Evolutionary conservation across 129 eudicot species (phyloP).

Genomic region (Mikania micrantha): DNA sequence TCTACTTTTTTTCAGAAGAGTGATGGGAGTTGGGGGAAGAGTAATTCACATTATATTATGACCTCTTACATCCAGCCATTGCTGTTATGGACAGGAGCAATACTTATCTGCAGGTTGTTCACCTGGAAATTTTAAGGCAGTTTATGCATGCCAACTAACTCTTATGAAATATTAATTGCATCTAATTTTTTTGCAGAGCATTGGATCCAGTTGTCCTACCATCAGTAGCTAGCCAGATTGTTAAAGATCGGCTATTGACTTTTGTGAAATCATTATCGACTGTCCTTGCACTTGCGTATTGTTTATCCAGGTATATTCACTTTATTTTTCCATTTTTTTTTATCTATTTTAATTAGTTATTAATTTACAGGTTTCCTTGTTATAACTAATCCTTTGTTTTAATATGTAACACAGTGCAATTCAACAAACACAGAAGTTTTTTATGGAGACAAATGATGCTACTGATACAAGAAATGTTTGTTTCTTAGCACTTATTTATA

Average conservation of each 20-base stretch:
- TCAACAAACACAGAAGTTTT: slow-evolving; percentile 71
- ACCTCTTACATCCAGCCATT: slow-evolving; percentile 85
- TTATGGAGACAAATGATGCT: slow-evolving; percentile 60
- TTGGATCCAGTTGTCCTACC: slow-evolving; percentile 80
- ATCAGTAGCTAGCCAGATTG: slow-evolving; percentile 76
- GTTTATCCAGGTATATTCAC: slow-evolving; percentile 66
- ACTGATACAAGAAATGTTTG: slow-evolving; percentile 72
- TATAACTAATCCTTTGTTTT: slow-evolving; percentile 8
- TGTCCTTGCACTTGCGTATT: slow-evolving; percentile 83
- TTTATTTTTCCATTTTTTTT: neutral
- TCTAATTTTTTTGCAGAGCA: slow-evolving; percentile 48
- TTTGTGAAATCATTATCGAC: slow-evolving; percentile 87
- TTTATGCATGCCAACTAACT: neutral
- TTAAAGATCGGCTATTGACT: slow-evolving; percentile 70
- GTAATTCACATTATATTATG: slow-evolving; percentile 58
- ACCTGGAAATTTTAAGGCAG: neutral
- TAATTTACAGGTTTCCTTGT: neutral
- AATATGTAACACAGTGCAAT: slow-evolving; percentile 52
- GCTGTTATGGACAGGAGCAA: slow-evolving; percentile 86
- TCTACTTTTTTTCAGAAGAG: slow-evolving; percentile 45
- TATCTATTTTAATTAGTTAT: neutral
- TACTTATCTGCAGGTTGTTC: slow-evolving; percentile 77
- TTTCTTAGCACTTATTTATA: neutral
- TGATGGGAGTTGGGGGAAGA: slow-evolving; percentile 78
- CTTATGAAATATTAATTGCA: neutral